Conservation (phyloP, 345 rosid genomes). For the Alliaria petiolata region DNA sequence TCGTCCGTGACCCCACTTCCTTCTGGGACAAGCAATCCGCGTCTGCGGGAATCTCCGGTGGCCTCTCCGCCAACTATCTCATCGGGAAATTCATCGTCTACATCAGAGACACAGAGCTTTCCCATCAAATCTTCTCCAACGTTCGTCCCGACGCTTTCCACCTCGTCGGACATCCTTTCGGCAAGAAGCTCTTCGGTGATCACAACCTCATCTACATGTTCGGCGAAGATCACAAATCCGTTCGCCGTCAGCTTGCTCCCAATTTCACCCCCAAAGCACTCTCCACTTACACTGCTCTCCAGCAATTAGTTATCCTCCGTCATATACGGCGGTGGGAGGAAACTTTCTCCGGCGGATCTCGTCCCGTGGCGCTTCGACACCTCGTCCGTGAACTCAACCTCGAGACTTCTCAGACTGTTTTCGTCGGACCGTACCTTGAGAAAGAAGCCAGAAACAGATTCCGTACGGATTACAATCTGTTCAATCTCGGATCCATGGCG, state of each 20-base stretch:
- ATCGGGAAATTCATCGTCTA: conserved; percentile 69
- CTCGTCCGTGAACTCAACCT: conserved; percentile 73
- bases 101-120: conserved; percentile 59
- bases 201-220: conserved; percentile 82
- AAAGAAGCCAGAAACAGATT: conserved; percentile 38
- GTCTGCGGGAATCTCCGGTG: conserved; percentile 25
- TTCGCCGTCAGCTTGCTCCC: conserved; percentile 80
- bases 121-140: conserved; percentile 65
- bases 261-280: conserved; percentile 76
- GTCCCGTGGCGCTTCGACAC: conserved; percentile 42
- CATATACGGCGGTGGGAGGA: conserved; percentile 58
- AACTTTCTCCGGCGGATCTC: background rate
- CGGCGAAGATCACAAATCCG: conserved; percentile 78
- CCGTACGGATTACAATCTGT: conserved; percentile 57
- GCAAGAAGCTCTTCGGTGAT: conserved; percentile 82
- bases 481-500: conserved; percentile 67
- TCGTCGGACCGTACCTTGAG: conserved; percentile 65
- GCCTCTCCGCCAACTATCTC: conserved; percentile 66
- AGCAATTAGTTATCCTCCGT: conserved; percentile 65
- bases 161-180: conserved; percentile 81
- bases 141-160: conserved; percentile 82
- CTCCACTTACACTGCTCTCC: conserved; percentile 58
- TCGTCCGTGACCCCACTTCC: conserved; percentile 52
- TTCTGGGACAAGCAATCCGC: conserved; percentile 72
- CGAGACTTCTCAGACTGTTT: conserved; percentile 84